phyloP scores from a whole-genome alignment of 495 filamentous ascomycete genomes.

The Penicillium goetzii region DNA sequence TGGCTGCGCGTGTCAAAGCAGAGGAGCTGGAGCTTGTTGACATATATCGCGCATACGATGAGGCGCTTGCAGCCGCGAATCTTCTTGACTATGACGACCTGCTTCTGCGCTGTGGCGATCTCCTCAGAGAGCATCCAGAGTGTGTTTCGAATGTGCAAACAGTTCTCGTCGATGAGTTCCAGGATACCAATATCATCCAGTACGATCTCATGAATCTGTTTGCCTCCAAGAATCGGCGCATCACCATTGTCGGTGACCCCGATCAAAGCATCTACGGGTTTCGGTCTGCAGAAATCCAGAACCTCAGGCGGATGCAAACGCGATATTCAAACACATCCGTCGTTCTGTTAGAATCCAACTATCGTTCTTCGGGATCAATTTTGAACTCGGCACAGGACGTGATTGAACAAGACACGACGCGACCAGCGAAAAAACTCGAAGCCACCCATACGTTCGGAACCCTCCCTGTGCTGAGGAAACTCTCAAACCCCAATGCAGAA shows the following conservation, averaged over 20 bases:
- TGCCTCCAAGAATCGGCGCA: conserved; percentile 67
- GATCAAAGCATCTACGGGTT: conserved; percentile 99
- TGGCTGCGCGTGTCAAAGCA: conserved; percentile 41
- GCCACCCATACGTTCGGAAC: conserved; percentile 83
- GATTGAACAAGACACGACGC: conserved; percentile 85
- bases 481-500: conserved; percentile 74
- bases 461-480: conserved; percentile 78
- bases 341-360: conserved; percentile 92
- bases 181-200: conserved; percentile 95
- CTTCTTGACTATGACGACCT: conserved; percentile 96
- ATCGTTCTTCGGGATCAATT: conserved; percentile 91
- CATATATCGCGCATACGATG: conserved; percentile 81
- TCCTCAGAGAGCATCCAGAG: conserved; percentile 75
- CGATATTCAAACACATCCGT: conserved; percentile 78
- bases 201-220: conserved; percentile 95
- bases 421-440: conserved; percentile 77
- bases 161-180: conserved; percentile 96
- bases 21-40: conserved; percentile 74
- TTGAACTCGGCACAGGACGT: conserved; percentile 78
- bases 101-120: conserved; percentile 78
- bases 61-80: conserved; percentile 71
- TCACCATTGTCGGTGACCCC: conserved; percentile 96
- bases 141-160: conserved; percentile 91
- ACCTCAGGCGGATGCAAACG: conserved; percentile 75
- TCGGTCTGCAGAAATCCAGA: conserved; percentile 93